Evolutionary conservation across 352 stramenopile species (phyloP), one percentile per base, ranked within the genome.

Genomic region (Phytophthora pseudosyringae): DNA sequence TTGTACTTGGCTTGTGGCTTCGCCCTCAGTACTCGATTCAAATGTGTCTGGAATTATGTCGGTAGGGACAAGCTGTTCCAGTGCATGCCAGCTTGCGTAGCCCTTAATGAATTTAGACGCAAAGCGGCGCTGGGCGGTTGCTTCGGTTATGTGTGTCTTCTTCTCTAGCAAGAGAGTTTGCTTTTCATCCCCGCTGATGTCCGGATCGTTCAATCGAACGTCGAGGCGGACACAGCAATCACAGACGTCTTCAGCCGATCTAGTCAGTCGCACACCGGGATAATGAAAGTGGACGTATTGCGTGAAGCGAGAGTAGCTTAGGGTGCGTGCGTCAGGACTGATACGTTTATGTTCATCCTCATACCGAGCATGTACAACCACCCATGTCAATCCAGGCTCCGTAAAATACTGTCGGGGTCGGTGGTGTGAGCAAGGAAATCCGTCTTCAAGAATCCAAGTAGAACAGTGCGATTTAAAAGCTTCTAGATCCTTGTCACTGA

Each of bases 281-380:
- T 58, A 59, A n/a, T 58, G 39, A 11, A 54, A 59, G 13, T 57
- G 57, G 5, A 49, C 11, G 16, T 59, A 59, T n/a, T 66, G 48
- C 3, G 35, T 66, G 26, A 66, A 66, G 5, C 47, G 12, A 8
- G 58, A 54, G 21, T 66, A 66, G 16, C 48, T 66, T 10, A 53
- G 1, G 2, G 32, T 54, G 25, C 40, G 35, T 3, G 39, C 48
- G 15, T 54, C 40, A 2, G 48, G 35, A 13, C 59, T 33, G n/a
- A n/a, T n/a, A n/a, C n/a, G n/a, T n/a, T n/a, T n/a, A n/a, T n/a
- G n/a, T n/a, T n/a, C n/a, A n/a, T n/a, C n/a, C n/a, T n/a, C 6
- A 16, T 15, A 31, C 9, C 41, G 9, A 47, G 4, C 36, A 21
- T 41, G 36, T 8, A 21, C 36, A 5, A 2, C 36, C 5, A 21